Conservation (phyloP, 495 filamentous ascomycete species). For the Parachaetomium inaequale region DNA sequence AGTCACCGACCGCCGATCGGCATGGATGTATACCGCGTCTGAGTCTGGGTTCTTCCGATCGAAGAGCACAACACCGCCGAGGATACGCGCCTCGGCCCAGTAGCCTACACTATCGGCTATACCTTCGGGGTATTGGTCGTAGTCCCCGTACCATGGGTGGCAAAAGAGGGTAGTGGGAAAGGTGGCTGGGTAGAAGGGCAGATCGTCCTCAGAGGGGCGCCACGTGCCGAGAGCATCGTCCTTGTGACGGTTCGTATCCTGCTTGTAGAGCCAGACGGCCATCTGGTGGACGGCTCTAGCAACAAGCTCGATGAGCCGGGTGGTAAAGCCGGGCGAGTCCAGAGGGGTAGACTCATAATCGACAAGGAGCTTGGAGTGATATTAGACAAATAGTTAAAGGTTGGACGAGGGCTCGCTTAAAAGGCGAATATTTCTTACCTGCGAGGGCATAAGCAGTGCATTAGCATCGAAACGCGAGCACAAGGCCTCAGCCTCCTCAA, state of each 20-base stretch:
- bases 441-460: background rate
- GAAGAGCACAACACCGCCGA: slow-evolving; percentile 2
- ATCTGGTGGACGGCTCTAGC: slow-evolving; percentile 4
- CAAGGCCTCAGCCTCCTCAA: slow-evolving; percentile 14
- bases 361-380: background rate
- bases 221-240: background rate
- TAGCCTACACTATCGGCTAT: background rate
- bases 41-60: background rate
- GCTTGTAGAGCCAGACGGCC: background rate
- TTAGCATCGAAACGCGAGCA: slow-evolving; percentile 13
- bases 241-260: slow-evolving; percentile 1
- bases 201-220: background rate
- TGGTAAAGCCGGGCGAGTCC: background rate
- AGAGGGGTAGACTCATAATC: background rate
- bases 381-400: no score
- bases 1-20: slow-evolving; percentile 6
- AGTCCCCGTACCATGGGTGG: slow-evolving; percentile 6
- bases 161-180: slow-evolving; percentile 3
- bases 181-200: background rate
- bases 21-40: slow-evolving; percentile 23
- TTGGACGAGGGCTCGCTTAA: no score
- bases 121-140: background rate
- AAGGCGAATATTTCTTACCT: no score
- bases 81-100: background rate
- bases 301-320: background rate